Evolutionary conservation across 225 moss, liverwort and hornwort species (phyloP), one percentile per base, ranked within the genome.

Genomic region (Straminergon stramineum): DNA sequence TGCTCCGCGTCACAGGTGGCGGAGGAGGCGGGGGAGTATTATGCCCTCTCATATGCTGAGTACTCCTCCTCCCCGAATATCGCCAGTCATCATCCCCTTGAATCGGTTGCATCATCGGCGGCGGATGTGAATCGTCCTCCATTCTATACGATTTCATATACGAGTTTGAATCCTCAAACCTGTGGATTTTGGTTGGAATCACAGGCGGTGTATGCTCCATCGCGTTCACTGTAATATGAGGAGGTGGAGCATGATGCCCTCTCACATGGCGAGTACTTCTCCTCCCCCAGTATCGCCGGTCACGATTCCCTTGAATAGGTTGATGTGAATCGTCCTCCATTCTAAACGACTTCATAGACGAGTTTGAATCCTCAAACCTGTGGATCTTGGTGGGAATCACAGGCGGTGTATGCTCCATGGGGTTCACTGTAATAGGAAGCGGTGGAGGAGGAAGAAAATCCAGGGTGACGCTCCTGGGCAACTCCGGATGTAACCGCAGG

Each of bases 171-270:
- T 91, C 93, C 82, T 94, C 94, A 79, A 79, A 90, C 45, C 91
- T 84, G 66, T 86, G 81, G 19, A 93, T 90, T 68, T 89, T 92
- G 19, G 94, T 83, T 6, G 90, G 91, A 18, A 88, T 45, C 28
- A 90, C 91, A 45, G 95, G 89, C 5, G 95, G 95, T 45, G 95
- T 91, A 85, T 92, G 94, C 45, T 94, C 94, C 94, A 94, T 94
- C 68, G 91, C 87, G 13, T 88, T 91, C 52, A 80, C 81, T 30
- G 64, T 87, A 23, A 92, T 69, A 22, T 82, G 95, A 31, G 92
- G 95, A 58, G 94, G 94, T 37, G 92, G 87, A 31, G 83, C 93
- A 56, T 89, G 84, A 58, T 81, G 90, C 41, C 84, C 86, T 73
- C 89, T 78, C 34, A 45, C 12, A 61, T 84, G 84, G 26, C 51